Conservation (phyloP, 2,329 filamentous ascomycete species). For the Colletotrichum gloeosporioides region DNA sequence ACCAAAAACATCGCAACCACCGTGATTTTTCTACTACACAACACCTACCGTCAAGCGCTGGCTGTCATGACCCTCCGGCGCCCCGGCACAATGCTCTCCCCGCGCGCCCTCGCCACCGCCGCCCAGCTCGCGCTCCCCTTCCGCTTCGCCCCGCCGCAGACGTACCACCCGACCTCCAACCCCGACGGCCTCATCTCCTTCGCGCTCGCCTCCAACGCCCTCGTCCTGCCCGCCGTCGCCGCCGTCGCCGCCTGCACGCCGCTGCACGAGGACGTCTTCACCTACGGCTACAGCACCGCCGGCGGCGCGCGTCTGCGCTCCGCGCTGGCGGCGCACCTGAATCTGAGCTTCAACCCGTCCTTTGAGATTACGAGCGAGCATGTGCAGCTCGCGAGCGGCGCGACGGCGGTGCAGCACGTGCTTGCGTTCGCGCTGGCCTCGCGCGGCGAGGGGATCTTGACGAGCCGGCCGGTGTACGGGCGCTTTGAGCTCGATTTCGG, state of each 20-base stretch:
- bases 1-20: neutral
- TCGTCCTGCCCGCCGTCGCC: neutral
- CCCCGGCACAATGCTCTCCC: neutral
- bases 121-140: slow-evolving; percentile 1
- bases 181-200: slow-evolving; percentile 12
- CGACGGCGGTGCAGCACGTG: slow-evolving; percentile 44
- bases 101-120: neutral
- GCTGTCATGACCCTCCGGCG: neutral
- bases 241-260: slow-evolving; percentile 1
- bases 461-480: slow-evolving; percentile 49
- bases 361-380: slow-evolving; percentile 31
- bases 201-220: slow-evolving; percentile 1
- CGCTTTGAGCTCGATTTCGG: slow-evolving; percentile 55
- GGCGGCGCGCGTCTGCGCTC: slow-evolving; percentile 38
- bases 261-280: slow-evolving; percentile 30
- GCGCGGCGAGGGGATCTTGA: slow-evolving; percentile 42
- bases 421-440: slow-evolving; percentile 44
- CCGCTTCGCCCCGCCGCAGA: slow-evolving; percentile 8
- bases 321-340: slow-evolving; percentile 41
- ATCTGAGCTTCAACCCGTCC: slow-evolving; percentile 39
- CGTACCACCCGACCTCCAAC: neutral
- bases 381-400: slow-evolving; percentile 38
- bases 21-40: neutral
- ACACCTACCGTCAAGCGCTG: neutral
- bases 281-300: slow-evolving; percentile 39